Evolutionary conservation across 2,329 filamentous ascomycete genomes (phyloP).

Genomic region (Verticillium longisporum): DNA sequence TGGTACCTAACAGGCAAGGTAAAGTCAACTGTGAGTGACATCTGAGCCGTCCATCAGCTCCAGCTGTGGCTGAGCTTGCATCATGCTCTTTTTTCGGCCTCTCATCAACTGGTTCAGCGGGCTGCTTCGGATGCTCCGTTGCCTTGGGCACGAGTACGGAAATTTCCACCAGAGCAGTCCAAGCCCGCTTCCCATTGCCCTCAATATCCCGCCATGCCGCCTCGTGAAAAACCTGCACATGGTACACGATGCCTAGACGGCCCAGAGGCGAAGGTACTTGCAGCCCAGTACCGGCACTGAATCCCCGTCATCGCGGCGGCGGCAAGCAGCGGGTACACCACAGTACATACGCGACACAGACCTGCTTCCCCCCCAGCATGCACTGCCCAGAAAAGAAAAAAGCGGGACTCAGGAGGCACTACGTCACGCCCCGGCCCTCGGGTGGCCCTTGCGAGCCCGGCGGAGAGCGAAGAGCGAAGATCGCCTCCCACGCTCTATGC

Average conservation of each 20-base stretch:
- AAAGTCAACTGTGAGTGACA: background rate
- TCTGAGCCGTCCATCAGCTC: background rate
- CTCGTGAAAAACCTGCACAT: background rate
- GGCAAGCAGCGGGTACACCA: background rate
- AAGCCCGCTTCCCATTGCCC: background rate
- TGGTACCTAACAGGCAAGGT: background rate
- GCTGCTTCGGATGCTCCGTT: background rate
- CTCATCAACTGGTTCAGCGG: background rate
- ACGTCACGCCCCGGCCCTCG: constrained; percentile 10
- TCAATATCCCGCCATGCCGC: background rate
- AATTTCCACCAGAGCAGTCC: background rate
- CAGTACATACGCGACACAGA: background rate
- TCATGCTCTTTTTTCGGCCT: background rate
- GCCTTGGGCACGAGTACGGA: background rate
- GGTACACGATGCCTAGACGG: background rate
- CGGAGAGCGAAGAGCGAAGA: background rate
- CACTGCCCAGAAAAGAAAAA: constrained; percentile 2
- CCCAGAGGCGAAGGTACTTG: background rate
- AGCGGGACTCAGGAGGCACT: constrained; percentile 7
- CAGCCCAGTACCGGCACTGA: background rate
- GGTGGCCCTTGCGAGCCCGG: constrained; percentile 5
- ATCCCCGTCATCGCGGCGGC: background rate
- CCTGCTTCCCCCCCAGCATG: background rate
- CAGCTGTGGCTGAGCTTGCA: background rate
- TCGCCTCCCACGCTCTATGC: background rate